A percentile compares a stretch with the other conserved stretches of the same genome.
Conservation (phyloP, 495 filamentous ascomycete genomes). For the Trichoderma virens region DNA sequence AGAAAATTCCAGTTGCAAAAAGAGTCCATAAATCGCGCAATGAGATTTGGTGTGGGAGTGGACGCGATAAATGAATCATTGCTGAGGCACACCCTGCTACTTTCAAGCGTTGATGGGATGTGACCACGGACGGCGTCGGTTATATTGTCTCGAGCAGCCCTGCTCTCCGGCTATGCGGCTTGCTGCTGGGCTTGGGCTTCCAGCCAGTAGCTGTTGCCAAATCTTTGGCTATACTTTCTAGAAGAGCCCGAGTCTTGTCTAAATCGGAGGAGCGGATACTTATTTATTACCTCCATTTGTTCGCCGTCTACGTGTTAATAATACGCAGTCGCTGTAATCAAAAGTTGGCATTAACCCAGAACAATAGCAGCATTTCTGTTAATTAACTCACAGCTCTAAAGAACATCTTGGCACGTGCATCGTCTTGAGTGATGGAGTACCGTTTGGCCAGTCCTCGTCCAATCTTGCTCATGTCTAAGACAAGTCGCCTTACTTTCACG, state of each 20-base stretch:
- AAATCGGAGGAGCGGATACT: slow-evolving; percentile 52
- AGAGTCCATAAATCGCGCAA: no score
- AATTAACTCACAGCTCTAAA: slow-evolving; percentile 33
- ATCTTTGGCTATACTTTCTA: slow-evolving; percentile 31
- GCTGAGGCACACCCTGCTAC: no score
- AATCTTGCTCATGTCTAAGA: slow-evolving; percentile 27
- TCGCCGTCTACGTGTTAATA: slow-evolving; percentile 48
- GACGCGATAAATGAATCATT: no score
- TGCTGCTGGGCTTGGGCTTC: slow-evolving; percentile 1
- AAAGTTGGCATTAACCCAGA: slow-evolving; percentile 18
- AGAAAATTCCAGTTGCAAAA: no score
- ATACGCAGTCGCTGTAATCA: slow-evolving; percentile 45
- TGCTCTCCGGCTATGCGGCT: no score
- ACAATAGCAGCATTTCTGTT: not conserved
- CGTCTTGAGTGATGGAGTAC: slow-evolving; percentile 35
- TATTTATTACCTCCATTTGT: slow-evolving; percentile 43
- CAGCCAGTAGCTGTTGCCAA: slow-evolving; percentile 15
- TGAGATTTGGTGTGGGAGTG: no score
- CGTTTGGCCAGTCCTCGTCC: slow-evolving; percentile 29
- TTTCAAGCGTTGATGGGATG: no score
- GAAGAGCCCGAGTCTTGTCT: slow-evolving; percentile 38
- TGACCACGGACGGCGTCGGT: no score
- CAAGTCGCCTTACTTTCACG: slow-evolving; percentile 25
- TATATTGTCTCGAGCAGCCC: no score
- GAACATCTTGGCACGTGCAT: slow-evolving; percentile 35